phyloP scores from a whole-genome alignment of 208 protist species.

The Crithidia bombi region DNA sequence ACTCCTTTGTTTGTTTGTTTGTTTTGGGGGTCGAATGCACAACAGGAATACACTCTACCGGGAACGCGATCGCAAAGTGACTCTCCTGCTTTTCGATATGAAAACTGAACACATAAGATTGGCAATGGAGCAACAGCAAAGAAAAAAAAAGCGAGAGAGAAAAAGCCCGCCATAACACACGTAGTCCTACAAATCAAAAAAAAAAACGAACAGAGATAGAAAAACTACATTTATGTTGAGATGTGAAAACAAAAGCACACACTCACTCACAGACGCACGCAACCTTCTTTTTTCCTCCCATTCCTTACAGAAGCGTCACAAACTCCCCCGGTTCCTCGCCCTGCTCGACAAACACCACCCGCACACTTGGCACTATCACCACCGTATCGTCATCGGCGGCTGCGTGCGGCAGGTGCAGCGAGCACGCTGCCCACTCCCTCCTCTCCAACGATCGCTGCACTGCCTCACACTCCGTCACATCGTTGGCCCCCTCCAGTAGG shows the following conservation, averaged over 20 bases:
- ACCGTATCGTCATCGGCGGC: neutral
- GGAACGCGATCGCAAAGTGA: no score
- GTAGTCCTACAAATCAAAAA: no score
- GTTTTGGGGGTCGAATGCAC: no score
- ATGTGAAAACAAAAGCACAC: neutral
- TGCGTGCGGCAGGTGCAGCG: conserved; percentile 12
- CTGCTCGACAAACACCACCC: conserved; percentile 56
- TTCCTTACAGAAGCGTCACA: conserved; percentile 39
- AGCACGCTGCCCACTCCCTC: conserved; percentile 7
- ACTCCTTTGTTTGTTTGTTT: no score
- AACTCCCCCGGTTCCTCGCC: conserved; percentile 80
- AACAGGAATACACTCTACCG: no score
- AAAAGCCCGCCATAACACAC: no score
- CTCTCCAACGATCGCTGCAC: conserved; percentile 1
- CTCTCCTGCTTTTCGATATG: no score
- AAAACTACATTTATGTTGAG: neutral
- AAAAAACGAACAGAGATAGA: conserved; percentile 7
- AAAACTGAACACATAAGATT: no score
- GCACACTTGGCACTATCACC: conserved; percentile 33
- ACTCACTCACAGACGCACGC: neutral
- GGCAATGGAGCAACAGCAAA: conserved; percentile 1
- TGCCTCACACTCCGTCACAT: conserved; percentile 1
- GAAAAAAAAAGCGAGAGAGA: conserved; percentile 7
- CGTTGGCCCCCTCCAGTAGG: neutral
- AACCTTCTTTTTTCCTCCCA: conserved; percentile 7